These are phyloP conservation scores for Mucor sp. DNA, from an alignment of 371 early-diverging fungal species.

Conservation along the genomic window DNA sequence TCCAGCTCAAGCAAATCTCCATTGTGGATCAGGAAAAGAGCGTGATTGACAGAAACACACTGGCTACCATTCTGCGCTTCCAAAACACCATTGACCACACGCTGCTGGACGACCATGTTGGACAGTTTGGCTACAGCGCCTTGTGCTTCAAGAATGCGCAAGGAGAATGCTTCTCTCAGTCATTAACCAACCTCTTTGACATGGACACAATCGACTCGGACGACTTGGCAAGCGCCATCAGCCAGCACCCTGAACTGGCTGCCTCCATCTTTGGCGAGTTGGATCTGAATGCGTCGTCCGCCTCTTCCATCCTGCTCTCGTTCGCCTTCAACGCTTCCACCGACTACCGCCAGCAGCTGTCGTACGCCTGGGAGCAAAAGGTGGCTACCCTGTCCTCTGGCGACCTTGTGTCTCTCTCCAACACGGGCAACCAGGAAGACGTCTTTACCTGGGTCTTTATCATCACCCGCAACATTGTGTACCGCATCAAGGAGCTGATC, in stretches of 20 bases:
- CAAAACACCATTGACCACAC: slow-evolving; percentile 57
- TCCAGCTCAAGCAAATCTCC: slow-evolving; percentile 56
- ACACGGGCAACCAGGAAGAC: slow-evolving; percentile 24
- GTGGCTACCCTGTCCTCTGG: slow-evolving; percentile 39
- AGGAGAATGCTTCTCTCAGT: slow-evolving; percentile 36
- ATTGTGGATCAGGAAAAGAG: slow-evolving; percentile 33
- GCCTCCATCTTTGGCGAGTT: slow-evolving; percentile 23
- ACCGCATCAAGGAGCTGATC: slow-evolving; percentile 61
- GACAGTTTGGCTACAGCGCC: slow-evolving; percentile 29
- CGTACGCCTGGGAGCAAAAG: slow-evolving; percentile 54
- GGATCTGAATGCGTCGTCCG: slow-evolving; percentile 23
- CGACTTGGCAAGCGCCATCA: slow-evolving; percentile 35
- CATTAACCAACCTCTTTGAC: slow-evolving; percentile 45
- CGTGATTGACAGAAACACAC: slow-evolving; percentile 39
- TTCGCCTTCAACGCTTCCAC: slow-evolving; percentile 62
- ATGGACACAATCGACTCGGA: slow-evolving; percentile 31
- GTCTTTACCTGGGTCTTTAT: slow-evolving; percentile 47
- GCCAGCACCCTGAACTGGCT: slow-evolving; percentile 35
- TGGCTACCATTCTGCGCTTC: slow-evolving; percentile 52
- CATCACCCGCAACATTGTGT: slow-evolving; percentile 51
- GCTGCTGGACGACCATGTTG: slow-evolving; percentile 39
- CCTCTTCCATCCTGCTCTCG: slow-evolving; percentile 49
- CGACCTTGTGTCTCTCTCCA: slow-evolving; percentile 33
- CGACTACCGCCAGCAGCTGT: slow-evolving; percentile 44
- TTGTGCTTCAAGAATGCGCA: slow-evolving; percentile 36